A percentile compares a stretch with the other conserved stretches of the same genome.
Evolutionary conservation across 78 protist genomes (phyloP).

Genomic region (Cavenderia fasciculata): DNA sequence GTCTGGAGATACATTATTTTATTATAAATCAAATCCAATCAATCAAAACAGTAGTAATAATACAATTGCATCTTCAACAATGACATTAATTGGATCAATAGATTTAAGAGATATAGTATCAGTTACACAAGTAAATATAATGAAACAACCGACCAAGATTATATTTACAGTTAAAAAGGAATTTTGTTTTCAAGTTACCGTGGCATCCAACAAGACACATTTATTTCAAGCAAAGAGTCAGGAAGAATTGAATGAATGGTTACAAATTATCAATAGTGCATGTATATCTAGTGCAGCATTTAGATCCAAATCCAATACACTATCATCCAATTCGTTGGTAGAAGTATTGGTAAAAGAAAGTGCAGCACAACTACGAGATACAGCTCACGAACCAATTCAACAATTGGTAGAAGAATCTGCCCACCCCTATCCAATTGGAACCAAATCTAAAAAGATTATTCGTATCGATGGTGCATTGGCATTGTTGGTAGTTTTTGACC

Average conservation of each 20-base stretch:
- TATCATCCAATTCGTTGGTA: neutral
- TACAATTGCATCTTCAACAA: neutral
- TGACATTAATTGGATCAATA: conserved; percentile 10
- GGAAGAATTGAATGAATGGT: conserved; percentile 54
- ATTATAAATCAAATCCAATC: conserved; percentile 14
- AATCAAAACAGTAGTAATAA: neutral
- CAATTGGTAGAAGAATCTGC: conserved; percentile 40
- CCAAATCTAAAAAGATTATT: conserved; percentile 34
- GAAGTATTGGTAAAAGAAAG: conserved; percentile 42
- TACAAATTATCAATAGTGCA: conserved; percentile 37
- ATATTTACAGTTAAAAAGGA: conserved; percentile 19
- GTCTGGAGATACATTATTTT: conserved; percentile 39
- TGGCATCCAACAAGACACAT: conserved; percentile 34
- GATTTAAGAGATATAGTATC: conserved; percentile 63
- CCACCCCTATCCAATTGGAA: conserved; percentile 50
- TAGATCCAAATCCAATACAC: conserved; percentile 37
- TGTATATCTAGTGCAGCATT: conserved; percentile 38
- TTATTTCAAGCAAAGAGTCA: conserved; percentile 16
- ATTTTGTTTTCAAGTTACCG: conserved; percentile 35
- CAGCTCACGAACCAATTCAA: conserved; percentile 1
- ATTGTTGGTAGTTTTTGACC: conserved; percentile 33
- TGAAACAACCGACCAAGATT: conserved; percentile 20
- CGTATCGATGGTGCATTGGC: conserved; percentile 60
- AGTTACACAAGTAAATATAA: conserved; percentile 19
- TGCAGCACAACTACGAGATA: conserved; percentile 18